These are phyloP conservation scores for Xylaria sp. DNA, from an alignment of 2,329 filamentous ascomycete genomes.

Conservation along the genomic window DNA sequence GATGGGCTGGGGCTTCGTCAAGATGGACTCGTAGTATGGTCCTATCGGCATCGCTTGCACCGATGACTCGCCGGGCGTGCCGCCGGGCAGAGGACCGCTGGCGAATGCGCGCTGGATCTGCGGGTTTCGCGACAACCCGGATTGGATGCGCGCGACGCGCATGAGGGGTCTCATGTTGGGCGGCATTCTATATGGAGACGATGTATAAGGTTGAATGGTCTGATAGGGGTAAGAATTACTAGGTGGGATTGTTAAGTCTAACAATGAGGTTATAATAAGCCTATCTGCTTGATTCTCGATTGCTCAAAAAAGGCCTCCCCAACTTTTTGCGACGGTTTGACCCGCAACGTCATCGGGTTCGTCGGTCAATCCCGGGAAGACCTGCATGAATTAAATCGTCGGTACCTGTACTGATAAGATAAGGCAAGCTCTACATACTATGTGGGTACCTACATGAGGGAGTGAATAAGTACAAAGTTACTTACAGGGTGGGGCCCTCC, in stretches of 20 bases:
- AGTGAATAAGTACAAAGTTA: conserved; percentile 16
- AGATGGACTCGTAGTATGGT: conserved; percentile 67
- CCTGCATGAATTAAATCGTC: neutral
- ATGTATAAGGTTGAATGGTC: neutral
- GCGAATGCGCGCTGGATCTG: conserved; percentile 39
- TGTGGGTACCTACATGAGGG: too few species aligned
- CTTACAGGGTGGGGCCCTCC: conserved; percentile 26
- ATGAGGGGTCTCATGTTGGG: conserved; percentile 41
- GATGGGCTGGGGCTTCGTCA: conserved; percentile 58
- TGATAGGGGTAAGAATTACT: neutral
- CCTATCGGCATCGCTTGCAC: conserved; percentile 63
- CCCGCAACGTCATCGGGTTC: conserved; percentile 26
- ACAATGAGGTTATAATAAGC: neutral
- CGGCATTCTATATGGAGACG: conserved; percentile 33
- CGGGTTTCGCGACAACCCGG: conserved; percentile 29
- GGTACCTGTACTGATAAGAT: neutral
- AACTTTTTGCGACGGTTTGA: conserved; percentile 16
- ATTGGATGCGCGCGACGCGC: conserved; percentile 41
- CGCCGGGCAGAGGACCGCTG: conserved; percentile 42
- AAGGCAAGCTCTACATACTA: too few species aligned
- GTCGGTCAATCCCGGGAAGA: conserved; percentile 18
- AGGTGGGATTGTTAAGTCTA: neutral
- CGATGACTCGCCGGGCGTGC: conserved; percentile 44
- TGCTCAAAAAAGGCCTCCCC: conserved; percentile 11
- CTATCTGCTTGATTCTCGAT: neutral